Evolutionary conservation across 768 basidiomycete genomes (phyloP).

Genomic region (Leccinum aurantiacum): DNA sequence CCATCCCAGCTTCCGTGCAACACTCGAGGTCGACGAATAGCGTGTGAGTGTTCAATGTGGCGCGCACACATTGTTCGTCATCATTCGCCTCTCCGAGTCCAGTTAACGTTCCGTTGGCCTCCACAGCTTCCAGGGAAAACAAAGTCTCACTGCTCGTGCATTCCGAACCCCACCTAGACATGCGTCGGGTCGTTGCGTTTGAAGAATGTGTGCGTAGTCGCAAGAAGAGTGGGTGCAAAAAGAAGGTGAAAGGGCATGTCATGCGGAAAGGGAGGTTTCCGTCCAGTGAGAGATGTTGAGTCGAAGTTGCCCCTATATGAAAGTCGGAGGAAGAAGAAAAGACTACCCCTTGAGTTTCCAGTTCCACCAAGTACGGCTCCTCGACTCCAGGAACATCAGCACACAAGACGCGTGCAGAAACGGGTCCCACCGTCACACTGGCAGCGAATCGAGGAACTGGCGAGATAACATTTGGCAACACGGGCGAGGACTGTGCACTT

Average conservation of each 20-base stretch:
- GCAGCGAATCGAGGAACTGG: constrained; percentile 52
- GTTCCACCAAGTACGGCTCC: constrained; percentile 52
- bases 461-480: constrained; percentile 33
- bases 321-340: constrained; percentile 46
- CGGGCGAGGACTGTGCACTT: constrained; percentile 4
- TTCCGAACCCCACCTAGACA: constrained; percentile 36
- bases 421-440: constrained; percentile 48
- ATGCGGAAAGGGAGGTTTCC: constrained; percentile 47
- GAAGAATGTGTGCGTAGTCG: constrained; percentile 44
- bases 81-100: constrained; percentile 53
- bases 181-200: constrained; percentile 24
- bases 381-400: constrained; percentile 37
- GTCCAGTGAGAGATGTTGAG: constrained; percentile 21
- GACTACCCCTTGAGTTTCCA: constrained; percentile 54
- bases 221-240: constrained; percentile 53
- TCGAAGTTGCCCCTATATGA: constrained; percentile 23
- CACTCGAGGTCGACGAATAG: constrained; percentile 46
- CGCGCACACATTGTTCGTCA: constrained; percentile 37
- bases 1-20: constrained; percentile 55
- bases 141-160: constrained; percentile 48
- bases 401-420: constrained; percentile 53
- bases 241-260: constrained; percentile 40
- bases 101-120: constrained; percentile 44
- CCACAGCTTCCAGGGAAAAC: constrained; percentile 57
- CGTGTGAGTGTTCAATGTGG: constrained; percentile 45